These are phyloP conservation scores for Solanum hybrid DNA, from an alignment of 305 asterid genomes.

Conservation along the genomic window DNA sequence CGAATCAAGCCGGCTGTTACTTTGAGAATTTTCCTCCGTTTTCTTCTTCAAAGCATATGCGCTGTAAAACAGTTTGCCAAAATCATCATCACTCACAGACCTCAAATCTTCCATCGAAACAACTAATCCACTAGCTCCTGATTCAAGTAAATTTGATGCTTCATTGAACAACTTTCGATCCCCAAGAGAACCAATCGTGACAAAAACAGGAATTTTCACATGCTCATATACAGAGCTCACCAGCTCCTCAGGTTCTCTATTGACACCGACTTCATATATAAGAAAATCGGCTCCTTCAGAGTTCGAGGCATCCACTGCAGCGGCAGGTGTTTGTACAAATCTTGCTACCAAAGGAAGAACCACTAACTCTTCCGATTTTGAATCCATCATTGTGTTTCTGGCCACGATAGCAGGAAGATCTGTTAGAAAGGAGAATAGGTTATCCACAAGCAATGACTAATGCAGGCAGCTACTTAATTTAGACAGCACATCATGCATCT, in stretches of 20 bases:
- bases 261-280: slow-evolving; percentile 31
- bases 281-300: slow-evolving; percentile 97
- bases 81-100: slow-evolving; percentile 30
- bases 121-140: slow-evolving; percentile 80
- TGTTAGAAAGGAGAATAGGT: slow-evolving; percentile 17
- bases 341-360: slow-evolving; percentile 88
- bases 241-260: slow-evolving; percentile 29
- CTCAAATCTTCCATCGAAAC: slow-evolving; percentile 54
- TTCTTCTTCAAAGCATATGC: slow-evolving; percentile 20
- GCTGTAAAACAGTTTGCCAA: slow-evolving; percentile 29
- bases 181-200: slow-evolving; percentile 37
- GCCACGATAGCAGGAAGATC: slow-evolving; percentile 96
- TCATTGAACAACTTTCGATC: slow-evolving; percentile 23
- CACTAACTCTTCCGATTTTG: slow-evolving; percentile 45
- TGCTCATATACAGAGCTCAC: slow-evolving; percentile 38
- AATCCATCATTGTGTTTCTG: slow-evolving; percentile 81
- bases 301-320: slow-evolving; percentile 74
- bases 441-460: background rate
- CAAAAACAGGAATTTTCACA: slow-evolving; percentile 69
- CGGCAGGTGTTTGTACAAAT: slow-evolving; percentile 50
- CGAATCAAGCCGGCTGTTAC: slow-evolving; percentile 11
- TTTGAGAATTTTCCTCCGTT: slow-evolving; percentile 26
- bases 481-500: background rate
- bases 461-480: background rate
- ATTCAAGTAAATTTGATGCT: slow-evolving; percentile 33